Conservation (phyloP, 2,329 filamentous ascomycete species). For the Monosporascus ibericus region DNA sequence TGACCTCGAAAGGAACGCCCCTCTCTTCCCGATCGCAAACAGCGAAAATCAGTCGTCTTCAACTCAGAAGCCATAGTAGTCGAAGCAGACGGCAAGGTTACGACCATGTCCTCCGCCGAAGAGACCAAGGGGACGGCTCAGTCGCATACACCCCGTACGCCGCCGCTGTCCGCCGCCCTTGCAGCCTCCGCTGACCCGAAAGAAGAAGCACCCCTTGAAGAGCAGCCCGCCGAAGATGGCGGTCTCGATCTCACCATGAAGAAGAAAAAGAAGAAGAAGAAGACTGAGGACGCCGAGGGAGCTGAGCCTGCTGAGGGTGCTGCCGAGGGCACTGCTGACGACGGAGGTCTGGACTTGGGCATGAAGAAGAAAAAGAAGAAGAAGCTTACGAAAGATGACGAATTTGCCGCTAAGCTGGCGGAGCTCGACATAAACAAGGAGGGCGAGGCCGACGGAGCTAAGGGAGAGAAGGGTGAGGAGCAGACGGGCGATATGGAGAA, state of each 20-base stretch:
- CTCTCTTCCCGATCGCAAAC: conserved; percentile 52
- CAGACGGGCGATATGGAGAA: conserved; percentile 74
- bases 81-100: conserved; percentile 82
- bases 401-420: conserved; percentile 55
- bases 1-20: conserved; percentile 20
- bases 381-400: conserved; percentile 38
- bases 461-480: conserved; percentile 44
- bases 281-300: conserved; percentile 48
- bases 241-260: conserved; percentile 67
- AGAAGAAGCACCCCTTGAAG: conserved; percentile 28
- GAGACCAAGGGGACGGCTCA: conserved; percentile 76
- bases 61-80: conserved; percentile 83
- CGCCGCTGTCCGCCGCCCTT: conserved; percentile 49
- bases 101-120: conserved; percentile 64
- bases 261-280: conserved; percentile 61
- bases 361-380: conserved; percentile 78
- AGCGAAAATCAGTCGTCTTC: conserved; percentile 91
- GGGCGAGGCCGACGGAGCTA: conserved; percentile 41
- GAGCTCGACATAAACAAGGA: conserved; percentile 59
- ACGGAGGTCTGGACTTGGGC: conserved; percentile 56
- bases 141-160: conserved; percentile 68
- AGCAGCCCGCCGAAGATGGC: conserved; percentile 39
- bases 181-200: conserved; percentile 48
- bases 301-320: conserved; percentile 42
- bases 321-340: conserved; percentile 51